Base-by-base conservation (phyloP, 306 rosid genomes). In the Prunus mira region DNA sequence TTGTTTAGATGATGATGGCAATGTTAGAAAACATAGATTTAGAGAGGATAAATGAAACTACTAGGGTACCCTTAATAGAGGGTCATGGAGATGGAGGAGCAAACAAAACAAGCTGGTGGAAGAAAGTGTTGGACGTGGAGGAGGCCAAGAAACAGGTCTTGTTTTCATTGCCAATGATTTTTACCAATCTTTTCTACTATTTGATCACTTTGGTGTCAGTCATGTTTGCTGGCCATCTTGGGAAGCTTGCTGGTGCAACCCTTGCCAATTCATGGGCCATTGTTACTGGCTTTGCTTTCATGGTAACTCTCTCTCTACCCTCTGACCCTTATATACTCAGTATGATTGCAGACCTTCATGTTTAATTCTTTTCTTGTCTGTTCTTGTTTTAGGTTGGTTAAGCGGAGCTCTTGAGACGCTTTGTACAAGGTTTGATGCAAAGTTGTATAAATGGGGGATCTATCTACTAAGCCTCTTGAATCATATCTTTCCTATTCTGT, bases 321-420 rank as follows among this genome's bases (percentile, higher is more conserved):
- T 22, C 30, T 19, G 5, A 22, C 9, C 25, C 60, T 6, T n/a
- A 58, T 3, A 11, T 6, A 20, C 11, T 55, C 19, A n/a, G 20
- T n/a, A 55, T 55, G 51, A 46, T 11, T 10, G 51, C 51, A 12
- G 51, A 13, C 50, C 50, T 58, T 58, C 10, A 0, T 3, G 24
- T 58, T 24, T 58, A 55, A 9, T 24, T 51, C 24, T 12, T 17
- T 51, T 25, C 12, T 70, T 20, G 64, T 9, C 18, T 20, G 15
- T 58, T 22, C 9, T 25, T n/a, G 27, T 3, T 56, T 65, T 51
- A 93, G 97, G 70, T 88, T 71, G 98, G 28, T 86, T 87, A 65
- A 94, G 97, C 72, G 98, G 98, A 66, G 87, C 96, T 46, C 82
- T 94, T 19, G 97, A 94, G 86, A 94, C 97, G 30, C 86, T 94